These are phyloP conservation scores for Chaetothyriales sp. DNA, from an alignment of 2,329 filamentous ascomycete genomes.

Conservation along the genomic window DNA sequence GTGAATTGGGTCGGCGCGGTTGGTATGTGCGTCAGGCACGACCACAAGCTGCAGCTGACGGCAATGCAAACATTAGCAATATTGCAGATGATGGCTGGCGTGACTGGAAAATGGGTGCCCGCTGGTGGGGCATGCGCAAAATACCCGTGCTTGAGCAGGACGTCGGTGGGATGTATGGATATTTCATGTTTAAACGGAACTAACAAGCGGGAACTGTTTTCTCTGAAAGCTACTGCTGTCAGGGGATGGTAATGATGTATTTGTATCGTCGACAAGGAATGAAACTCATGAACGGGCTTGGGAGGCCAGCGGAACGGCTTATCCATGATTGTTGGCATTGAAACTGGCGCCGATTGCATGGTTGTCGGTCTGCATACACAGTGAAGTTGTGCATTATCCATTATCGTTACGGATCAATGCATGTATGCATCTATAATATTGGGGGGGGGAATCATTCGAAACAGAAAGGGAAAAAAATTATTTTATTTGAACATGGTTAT, in stretches of 20 bases:
- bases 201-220: conserved; percentile 1
- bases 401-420: no score
- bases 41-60: conserved; percentile 23
- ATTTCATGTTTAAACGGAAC: conserved; percentile 44
- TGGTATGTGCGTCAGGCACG: conserved; percentile 45
- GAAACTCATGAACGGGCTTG: not conserved
- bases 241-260: not conserved
- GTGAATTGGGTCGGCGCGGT: conserved; percentile 54
- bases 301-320: not conserved
- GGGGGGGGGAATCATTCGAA: no score
- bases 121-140: conserved; percentile 73
- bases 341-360: no score
- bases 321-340: no score
- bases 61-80: conserved; percentile 8
- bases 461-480: no score
- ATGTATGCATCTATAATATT: no score
- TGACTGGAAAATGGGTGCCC: conserved; percentile 72
- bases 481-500: no score
- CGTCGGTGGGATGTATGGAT: conserved; percentile 45
- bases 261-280: not conserved
- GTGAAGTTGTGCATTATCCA: no score
- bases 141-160: conserved; percentile 42
- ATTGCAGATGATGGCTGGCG: conserved; percentile 43
- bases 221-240: not conserved
- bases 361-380: no score